phyloP scores from a whole-genome alignment of 1,139 yeast species.

The Nakaseomyces bracarensis region DNA sequence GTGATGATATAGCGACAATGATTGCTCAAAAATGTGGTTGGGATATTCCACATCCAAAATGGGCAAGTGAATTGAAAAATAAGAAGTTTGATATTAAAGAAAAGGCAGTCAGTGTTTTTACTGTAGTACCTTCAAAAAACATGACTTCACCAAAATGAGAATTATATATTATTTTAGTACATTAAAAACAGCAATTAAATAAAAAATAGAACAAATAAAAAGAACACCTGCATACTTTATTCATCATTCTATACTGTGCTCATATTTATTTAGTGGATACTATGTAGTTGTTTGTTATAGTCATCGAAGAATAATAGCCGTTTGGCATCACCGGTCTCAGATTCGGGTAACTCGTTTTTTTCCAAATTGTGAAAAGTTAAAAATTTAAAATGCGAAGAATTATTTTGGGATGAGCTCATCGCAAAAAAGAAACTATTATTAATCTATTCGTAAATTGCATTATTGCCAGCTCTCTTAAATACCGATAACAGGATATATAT shows the following conservation, averaged over 20 bases:
- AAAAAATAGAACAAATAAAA: too few relatives aligned
- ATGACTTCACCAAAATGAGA: background rate
- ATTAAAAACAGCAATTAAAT: too few relatives aligned
- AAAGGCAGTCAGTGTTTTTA: conserved; percentile 26
- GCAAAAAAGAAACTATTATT: too few relatives aligned
- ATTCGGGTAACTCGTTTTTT: too few relatives aligned
- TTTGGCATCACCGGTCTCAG: background rate
- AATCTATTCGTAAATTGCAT: too few relatives aligned
- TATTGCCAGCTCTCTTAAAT: too few relatives aligned
- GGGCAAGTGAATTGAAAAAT: conserved; percentile 22
- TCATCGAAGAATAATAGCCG: conserved; percentile 3
- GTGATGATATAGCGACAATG: conserved; percentile 78
- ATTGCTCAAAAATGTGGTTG: conserved; percentile 56
- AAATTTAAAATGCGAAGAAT: too few relatives aligned
- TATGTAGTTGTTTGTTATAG: too few relatives aligned
- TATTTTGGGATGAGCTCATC: background rate
- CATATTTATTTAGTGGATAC: too few relatives aligned
- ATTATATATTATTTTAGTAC: conserved; percentile 2
- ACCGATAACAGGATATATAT: background rate
- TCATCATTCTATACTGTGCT: too few relatives aligned
- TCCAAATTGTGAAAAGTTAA: too few relatives aligned
- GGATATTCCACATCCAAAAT: conserved; percentile 52
- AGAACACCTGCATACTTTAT: background rate
- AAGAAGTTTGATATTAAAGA: conserved; percentile 23
- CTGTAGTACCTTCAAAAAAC: conserved; percentile 2